phyloP scores from a whole-genome alignment of 2,329 filamentous ascomycete genomes.

The Ceratocystiopsis sp. region DNA sequence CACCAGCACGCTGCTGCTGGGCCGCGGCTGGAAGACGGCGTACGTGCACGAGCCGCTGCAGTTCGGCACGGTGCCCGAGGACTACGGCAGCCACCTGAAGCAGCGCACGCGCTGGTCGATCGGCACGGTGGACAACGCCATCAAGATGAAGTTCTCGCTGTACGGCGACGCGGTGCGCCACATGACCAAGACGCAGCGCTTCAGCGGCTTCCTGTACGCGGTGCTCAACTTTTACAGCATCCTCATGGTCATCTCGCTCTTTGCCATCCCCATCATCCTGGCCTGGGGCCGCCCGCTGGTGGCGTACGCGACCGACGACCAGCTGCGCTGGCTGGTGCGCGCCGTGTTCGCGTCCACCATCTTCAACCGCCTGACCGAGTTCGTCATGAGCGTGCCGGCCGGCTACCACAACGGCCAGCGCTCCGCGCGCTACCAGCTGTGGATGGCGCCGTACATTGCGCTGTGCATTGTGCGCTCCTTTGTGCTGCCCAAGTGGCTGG shows the following conservation, averaged over 20 bases:
- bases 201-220: slow-evolving; percentile 39
- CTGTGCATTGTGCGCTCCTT: slow-evolving; percentile 40
- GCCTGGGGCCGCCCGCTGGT: slow-evolving; percentile 38
- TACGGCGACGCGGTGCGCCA: slow-evolving; percentile 31
- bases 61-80: slow-evolving; percentile 40
- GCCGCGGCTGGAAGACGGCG: slow-evolving; percentile 42
- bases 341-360: slow-evolving; percentile 34
- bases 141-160: slow-evolving; percentile 41
- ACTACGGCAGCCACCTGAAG: slow-evolving; percentile 35
- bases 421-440: slow-evolving; percentile 37
- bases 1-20: slow-evolving; percentile 39
- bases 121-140: slow-evolving; percentile 37
- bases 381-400: slow-evolving; percentile 36
- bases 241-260: slow-evolving; percentile 20
- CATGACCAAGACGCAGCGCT: slow-evolving; percentile 38
- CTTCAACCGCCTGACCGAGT: slow-evolving; percentile 35
- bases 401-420: slow-evolving; percentile 42
- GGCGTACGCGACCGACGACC: slow-evolving; percentile 31
- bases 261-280: slow-evolving; percentile 41
- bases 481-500: slow-evolving; percentile 41
- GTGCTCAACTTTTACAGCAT: slow-evolving; percentile 38
- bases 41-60: slow-evolving; percentile 42
- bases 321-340: slow-evolving; percentile 42
- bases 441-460: slow-evolving; percentile 30
- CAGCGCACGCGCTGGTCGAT: slow-evolving; percentile 37